These are phyloP conservation scores for Nicotiana sylvestris DNA, from an alignment of 257 asterid species.

Conservation along the genomic window DNA sequence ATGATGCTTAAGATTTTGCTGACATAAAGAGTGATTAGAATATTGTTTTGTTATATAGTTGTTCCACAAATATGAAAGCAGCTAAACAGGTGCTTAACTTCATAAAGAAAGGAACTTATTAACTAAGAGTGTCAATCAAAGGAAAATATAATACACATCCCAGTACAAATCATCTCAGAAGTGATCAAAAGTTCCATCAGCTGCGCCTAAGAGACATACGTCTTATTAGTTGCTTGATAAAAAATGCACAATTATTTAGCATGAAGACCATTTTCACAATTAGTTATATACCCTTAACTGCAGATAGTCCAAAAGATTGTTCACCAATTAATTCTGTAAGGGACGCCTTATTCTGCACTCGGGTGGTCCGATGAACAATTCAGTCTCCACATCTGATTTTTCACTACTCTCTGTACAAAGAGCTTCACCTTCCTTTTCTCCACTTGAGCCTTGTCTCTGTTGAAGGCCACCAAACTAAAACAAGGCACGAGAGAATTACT, in stretches of 20 bases:
- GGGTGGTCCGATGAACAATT: slow-evolving; percentile 75
- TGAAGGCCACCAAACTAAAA: slow-evolving; percentile 44
- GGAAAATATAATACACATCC: background rate
- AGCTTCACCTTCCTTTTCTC: slow-evolving; percentile 25
- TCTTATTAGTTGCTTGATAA: background rate
- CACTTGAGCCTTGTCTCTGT: slow-evolving; percentile 24
- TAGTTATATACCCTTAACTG: background rate
- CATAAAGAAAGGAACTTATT: background rate
- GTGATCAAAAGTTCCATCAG: background rate
- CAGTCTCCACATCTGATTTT: slow-evolving; percentile 83
- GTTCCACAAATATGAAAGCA: background rate
- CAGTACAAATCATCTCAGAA: background rate
- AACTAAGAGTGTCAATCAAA: background rate
- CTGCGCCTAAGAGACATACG: background rate
- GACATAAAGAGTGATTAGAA: background rate
- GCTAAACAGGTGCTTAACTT: background rate
- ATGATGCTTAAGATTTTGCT: background rate
- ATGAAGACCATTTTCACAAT: background rate
- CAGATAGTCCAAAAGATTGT: background rate
- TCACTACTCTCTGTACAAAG: slow-evolving; percentile 51
- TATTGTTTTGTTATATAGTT: background rate
- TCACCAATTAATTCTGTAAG: slow-evolving; percentile 5
- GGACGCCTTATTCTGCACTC: slow-evolving; percentile 50
- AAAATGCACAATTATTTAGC: background rate
- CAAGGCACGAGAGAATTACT: background rate